A percentile compares a stretch with the other conserved stretches of the same genome.
These are phyloP conservation scores for Artemisia annua DNA, from an alignment of 129 eudicot genomes.

Conservation along the genomic window DNA sequence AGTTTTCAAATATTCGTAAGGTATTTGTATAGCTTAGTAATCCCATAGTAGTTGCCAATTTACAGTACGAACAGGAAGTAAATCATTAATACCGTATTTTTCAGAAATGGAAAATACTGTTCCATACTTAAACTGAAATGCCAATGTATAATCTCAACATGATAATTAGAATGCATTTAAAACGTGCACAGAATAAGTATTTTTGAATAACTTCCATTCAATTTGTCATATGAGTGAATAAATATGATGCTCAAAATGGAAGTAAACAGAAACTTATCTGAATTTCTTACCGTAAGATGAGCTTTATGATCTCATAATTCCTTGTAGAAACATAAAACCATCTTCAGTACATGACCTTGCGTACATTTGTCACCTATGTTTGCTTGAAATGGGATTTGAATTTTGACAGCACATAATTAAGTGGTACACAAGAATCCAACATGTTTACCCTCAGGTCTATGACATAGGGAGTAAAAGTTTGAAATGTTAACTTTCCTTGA, in stretches of 20 bases:
- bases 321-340: no score
- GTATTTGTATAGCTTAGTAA: no score
- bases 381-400: background rate
- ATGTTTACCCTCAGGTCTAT: background rate
- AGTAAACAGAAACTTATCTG: background rate
- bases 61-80: no score
- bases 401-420: slow-evolving; percentile 3
- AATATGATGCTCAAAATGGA: background rate
- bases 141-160: no score
- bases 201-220: background rate
- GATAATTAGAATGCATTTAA: background rate
- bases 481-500: slow-evolving; percentile 3
- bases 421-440: background rate
- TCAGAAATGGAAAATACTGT: background rate
- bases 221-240: background rate
- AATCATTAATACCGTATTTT: no score
- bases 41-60: no score
- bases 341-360: no score
- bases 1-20: no score
- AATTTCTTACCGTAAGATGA: background rate
- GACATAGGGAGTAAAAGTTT: background rate
- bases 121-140: background rate
- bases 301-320: background rate
- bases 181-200: background rate
- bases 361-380: no score